phyloP scores from a whole-genome alignment of 2,329 filamentous ascomycete genomes.

The Exophiala sp. region DNA sequence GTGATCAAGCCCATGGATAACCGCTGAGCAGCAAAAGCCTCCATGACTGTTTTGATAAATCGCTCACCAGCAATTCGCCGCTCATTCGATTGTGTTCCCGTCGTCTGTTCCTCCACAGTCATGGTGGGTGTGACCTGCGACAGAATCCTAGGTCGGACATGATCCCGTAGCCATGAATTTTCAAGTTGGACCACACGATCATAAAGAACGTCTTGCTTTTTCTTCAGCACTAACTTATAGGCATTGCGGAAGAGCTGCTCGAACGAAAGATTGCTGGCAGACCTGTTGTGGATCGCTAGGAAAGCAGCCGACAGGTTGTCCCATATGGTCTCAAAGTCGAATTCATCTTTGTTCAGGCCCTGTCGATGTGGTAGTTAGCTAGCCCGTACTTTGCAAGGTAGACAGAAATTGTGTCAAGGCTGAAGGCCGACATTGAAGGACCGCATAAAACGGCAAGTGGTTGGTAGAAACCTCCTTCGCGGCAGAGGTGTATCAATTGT shows the following conservation, averaged over 20 bases:
- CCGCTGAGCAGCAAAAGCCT: conserved; percentile 83
- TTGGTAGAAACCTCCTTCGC: background rate
- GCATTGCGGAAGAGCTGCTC: conserved; percentile 90
- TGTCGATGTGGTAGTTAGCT: conserved; percentile 31
- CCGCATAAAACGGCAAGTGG: background rate
- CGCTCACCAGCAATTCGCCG: conserved; percentile 72
- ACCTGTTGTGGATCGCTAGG: conserved; percentile 82
- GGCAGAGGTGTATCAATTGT: background rate
- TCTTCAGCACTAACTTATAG: conserved; percentile 88
- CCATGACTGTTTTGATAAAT: conserved; percentile 69
- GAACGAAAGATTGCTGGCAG: conserved; percentile 83
- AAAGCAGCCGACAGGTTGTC: conserved; percentile 68
- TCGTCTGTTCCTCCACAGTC: conserved; percentile 47
- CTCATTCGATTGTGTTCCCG: conserved; percentile 64
- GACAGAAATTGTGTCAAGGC: background rate
- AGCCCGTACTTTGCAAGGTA: background rate
- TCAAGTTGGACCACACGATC: conserved; percentile 74
- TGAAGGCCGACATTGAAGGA: background rate
- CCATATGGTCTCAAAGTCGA: conserved; percentile 87
- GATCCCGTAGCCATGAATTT: conserved; percentile 66
- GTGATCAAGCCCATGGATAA: conserved; percentile 90
- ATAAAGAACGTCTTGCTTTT: conserved; percentile 77
- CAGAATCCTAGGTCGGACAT: conserved; percentile 66
- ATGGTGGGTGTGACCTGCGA: conserved; percentile 65
- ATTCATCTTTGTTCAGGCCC: conserved; percentile 54